These are phyloP conservation scores for Passiflora organensis DNA, from an alignment of 345 rosid species.

Conservation along the genomic window DNA sequence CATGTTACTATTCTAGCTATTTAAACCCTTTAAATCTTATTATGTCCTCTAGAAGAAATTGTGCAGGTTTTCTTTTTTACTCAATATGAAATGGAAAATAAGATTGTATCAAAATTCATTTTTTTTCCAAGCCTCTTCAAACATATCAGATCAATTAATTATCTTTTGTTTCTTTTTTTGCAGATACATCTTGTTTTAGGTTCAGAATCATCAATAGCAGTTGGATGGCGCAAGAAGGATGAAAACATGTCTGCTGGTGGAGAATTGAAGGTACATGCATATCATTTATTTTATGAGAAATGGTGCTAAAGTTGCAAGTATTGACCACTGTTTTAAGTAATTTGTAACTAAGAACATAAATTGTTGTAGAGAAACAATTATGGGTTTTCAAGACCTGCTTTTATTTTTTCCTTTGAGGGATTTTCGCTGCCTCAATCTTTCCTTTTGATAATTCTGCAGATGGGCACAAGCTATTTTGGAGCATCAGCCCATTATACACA, in stretches of 20 bases:
- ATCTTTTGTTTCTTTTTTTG: conserved; percentile 6
- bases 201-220: conserved; percentile 62
- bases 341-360: neutral
- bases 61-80: neutral
- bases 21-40: too few species aligned
- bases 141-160: conserved; percentile 13
- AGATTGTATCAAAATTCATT: neutral
- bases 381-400: neutral
- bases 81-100: too few species aligned
- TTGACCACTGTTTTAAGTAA: neutral
- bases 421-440: neutral
- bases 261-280: conserved; percentile 55
- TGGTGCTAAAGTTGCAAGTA: neutral
- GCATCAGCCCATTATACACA: conserved; percentile 71
- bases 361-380: neutral
- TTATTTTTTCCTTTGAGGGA: neutral
- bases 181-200: conserved; percentile 83
- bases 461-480: conserved; percentile 69
- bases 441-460: conserved; percentile 33
- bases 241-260: conserved; percentile 68
- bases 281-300: conserved; percentile 6
- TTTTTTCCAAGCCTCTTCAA: conserved; percentile 9
- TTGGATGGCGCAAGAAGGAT: conserved; percentile 88
- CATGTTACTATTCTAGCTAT: too few species aligned
- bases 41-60: neutral